phyloP scores from a whole-genome alignment of 371 early-diverging fungal species.

The Lichtheimia hyalospora region DNA sequence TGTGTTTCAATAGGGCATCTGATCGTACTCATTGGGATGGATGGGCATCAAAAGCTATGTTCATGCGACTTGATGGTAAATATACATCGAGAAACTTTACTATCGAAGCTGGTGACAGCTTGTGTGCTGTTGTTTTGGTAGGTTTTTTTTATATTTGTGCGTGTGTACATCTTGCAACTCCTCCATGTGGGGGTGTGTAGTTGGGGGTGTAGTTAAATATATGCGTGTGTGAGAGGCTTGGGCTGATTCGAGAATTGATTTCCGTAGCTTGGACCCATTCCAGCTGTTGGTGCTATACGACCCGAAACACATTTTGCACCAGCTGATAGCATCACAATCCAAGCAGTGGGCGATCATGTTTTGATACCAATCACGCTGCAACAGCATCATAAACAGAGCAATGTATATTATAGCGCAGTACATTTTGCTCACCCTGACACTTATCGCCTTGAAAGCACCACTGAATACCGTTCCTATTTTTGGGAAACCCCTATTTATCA shows the following conservation, averaged over 20 bases:
- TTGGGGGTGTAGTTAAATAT: no score
- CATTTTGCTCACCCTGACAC: constrained; percentile 18
- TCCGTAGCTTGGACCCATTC: constrained; percentile 38
- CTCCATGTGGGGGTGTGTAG: no score
- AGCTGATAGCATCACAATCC: constrained; percentile 31
- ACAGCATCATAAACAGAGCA: constrained; percentile 24
- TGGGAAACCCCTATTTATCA: constrained; percentile 38
- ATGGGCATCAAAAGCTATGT: constrained; percentile 36
- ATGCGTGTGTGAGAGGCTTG: no score
- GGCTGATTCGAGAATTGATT: no score
- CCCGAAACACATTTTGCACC: constrained; percentile 28
- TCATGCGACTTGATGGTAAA: constrained; percentile 32
- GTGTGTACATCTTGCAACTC: no score
- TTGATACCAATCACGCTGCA: constrained; percentile 22
- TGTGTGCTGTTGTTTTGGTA: constrained; percentile 43
- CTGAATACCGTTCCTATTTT: constrained; percentile 43
- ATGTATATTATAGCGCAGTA: constrained; percentile 31
- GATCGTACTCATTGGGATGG: constrained; percentile 44
- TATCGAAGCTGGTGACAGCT: constrained; percentile 25
- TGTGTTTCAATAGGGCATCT: constrained; percentile 29
- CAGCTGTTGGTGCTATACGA: constrained; percentile 29
- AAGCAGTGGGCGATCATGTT: constrained; percentile 20
- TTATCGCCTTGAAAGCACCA: constrained; percentile 23
- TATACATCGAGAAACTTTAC: constrained; percentile 28
- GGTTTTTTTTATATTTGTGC: background rate